phyloP scores from a whole-genome alignment of 768 basidiomycete species.

The Lactarius tabidus region DNA sequence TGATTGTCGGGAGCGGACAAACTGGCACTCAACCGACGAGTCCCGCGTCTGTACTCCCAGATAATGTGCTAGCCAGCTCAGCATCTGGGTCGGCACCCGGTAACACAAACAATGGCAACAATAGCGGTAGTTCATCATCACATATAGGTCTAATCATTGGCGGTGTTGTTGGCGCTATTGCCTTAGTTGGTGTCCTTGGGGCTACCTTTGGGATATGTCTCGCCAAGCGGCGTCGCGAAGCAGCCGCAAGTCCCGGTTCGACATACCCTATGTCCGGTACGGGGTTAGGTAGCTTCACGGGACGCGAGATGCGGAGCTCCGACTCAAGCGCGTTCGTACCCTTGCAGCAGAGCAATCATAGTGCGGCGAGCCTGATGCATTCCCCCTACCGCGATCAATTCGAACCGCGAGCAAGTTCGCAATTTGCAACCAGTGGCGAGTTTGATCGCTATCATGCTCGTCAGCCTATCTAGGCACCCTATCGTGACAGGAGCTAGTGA shows the following conservation, averaged over 20 bases:
- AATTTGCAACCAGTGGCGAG: conserved; percentile 31
- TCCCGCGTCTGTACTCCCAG: conserved; percentile 44
- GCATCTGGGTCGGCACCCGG: conserved; percentile 38
- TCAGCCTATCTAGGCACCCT: conserved; percentile 30
- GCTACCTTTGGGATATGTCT: conserved; percentile 50
- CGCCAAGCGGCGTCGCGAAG: conserved; percentile 48
- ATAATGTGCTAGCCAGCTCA: conserved; percentile 41
- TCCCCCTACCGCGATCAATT: conserved; percentile 37
- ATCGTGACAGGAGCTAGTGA: conserved; percentile 11
- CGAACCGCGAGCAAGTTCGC: conserved; percentile 24
- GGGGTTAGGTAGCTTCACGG: conserved; percentile 28
- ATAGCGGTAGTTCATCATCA: conserved; percentile 30
- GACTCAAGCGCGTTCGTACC: conserved; percentile 71
- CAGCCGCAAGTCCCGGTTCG: conserved; percentile 27
- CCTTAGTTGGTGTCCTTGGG: conserved; percentile 47
- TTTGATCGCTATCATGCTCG: conserved; percentile 36
- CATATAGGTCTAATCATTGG: conserved; percentile 47
- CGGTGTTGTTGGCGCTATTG: conserved; percentile 50
- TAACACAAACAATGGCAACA: conserved; percentile 24
- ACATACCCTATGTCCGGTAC: conserved; percentile 40
- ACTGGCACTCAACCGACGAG: conserved; percentile 65
- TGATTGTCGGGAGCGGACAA: conserved; percentile 75
- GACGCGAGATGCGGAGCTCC: conserved; percentile 42
- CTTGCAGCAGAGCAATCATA: conserved; percentile 59
- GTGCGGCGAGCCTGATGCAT: conserved; percentile 38